Evolutionary conservation across 2,329 filamentous ascomycete species (phyloP).

Genomic region (Gnomoniopsis sp.): DNA sequence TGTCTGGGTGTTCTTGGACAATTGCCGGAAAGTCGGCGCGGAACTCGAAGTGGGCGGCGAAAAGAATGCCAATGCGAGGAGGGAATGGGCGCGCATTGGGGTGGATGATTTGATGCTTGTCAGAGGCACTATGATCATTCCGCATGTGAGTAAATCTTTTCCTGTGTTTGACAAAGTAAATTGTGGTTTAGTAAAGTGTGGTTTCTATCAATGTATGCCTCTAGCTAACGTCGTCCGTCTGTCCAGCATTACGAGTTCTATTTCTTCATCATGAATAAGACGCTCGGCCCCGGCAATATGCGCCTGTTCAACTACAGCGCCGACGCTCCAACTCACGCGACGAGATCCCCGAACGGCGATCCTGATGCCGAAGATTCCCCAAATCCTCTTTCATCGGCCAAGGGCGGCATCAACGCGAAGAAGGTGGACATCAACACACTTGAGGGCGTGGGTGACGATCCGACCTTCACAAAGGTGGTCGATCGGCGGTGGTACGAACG

Average conservation of each 20-base stretch:
- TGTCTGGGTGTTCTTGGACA: conserved; percentile 89
- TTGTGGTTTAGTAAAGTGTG: conserved; percentile 4
- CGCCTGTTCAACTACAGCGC: conserved; percentile 73
- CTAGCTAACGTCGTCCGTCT: conserved; percentile 22
- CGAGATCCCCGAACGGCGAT: neutral
- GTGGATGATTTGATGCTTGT: conserved; percentile 96
- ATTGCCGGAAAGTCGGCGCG: conserved; percentile 85
- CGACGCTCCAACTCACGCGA: conserved; percentile 37
- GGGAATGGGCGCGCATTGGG: conserved; percentile 88
- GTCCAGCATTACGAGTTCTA: conserved; percentile 92
- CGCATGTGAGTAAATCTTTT: conserved; percentile 66
- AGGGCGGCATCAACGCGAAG: conserved; percentile 31
- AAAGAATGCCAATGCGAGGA: conserved; percentile 61
- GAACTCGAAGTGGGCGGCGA: conserved; percentile 70
- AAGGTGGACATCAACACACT: conserved; percentile 51
- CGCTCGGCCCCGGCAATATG: conserved; percentile 65
- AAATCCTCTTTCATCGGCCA: conserved; percentile 35
- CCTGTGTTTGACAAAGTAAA: conserved; percentile 6
- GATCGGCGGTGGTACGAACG: conserved; percentile 95
- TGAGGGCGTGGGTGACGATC: conserved; percentile 77
- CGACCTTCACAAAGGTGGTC: conserved; percentile 84
- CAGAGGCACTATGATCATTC: conserved; percentile 84
- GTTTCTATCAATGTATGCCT: neutral
- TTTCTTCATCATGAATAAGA: conserved; percentile 91
- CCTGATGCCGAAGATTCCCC: conserved; percentile 4